Conservation (phyloP, 1,284 basidiomycete genomes). For the Naganishia cerealis region DNA sequence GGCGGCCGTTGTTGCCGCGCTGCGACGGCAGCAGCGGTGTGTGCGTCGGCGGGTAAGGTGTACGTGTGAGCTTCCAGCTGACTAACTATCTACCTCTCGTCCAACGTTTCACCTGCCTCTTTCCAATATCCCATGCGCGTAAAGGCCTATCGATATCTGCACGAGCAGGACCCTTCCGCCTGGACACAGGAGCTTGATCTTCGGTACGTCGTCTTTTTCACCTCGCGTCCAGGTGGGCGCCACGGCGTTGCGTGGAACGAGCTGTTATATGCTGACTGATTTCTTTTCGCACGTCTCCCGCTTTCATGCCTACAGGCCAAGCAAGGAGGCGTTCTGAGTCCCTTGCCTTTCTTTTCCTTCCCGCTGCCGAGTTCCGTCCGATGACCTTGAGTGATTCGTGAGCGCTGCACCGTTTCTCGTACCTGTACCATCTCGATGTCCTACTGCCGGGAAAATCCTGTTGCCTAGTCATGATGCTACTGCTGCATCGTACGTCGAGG, state of each 20-base stretch:
- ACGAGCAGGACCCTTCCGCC: constrained; percentile 46
- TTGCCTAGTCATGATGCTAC: no score
- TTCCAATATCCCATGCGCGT: no score
- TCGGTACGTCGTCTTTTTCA: constrained; percentile 35
- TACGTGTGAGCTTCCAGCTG: not conserved
- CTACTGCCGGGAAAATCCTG: no score
- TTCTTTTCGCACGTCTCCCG: not conserved
- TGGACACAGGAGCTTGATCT: constrained; percentile 53
- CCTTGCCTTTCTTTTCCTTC: not conserved
- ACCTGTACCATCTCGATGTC: no score
- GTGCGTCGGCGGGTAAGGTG: no score
- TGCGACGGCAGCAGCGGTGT: no score
- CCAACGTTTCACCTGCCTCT: no score
- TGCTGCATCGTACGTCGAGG: no score
- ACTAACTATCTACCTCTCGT: not conserved
- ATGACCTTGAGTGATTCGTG: no score
- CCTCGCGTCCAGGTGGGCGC: not conserved
- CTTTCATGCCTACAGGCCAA: constrained; percentile 1
- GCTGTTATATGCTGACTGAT: not conserved
- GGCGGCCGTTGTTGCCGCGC: no score
- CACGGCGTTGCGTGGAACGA: not conserved
- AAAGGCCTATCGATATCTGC: constrained; percentile 47
- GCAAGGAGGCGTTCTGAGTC: constrained; percentile 25
- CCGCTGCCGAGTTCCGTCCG: not conserved
- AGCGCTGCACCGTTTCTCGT: no score